A percentile compares a stretch with the other conserved stretches of the same genome.
Conservation (phyloP, 2,329 filamentous ascomycete species). For the Davidsoniella neocaledoniae region DNA sequence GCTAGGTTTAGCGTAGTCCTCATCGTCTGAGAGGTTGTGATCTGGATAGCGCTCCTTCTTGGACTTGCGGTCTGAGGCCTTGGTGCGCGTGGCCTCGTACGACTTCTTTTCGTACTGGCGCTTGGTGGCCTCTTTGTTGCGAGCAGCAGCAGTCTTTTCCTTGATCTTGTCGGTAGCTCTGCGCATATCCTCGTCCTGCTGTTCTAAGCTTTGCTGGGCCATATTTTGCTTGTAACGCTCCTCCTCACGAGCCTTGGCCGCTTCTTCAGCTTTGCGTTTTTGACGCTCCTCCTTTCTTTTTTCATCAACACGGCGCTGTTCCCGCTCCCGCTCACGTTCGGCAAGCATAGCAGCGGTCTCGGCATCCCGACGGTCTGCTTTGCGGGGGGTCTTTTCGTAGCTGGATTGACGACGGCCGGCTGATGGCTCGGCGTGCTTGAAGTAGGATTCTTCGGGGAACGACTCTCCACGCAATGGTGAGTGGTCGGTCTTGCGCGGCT, state of each 20-base stretch:
- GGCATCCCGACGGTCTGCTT: not conserved
- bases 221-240: conserved; percentile 23
- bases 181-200: conserved; percentile 19
- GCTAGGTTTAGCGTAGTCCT: not conserved
- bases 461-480: not conserved
- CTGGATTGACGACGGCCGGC: not conserved
- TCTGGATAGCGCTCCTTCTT: not conserved
- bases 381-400: conserved; percentile 6
- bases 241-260: conserved; percentile 23
- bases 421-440: not conserved
- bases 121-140: conserved; percentile 19
- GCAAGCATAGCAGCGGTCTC: not conserved
- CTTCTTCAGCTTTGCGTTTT: conserved; percentile 16
- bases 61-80: not conserved
- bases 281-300: conserved; percentile 21
- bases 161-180: conserved; percentile 21
- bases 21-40: not conserved
- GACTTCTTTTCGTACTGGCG: not conserved
- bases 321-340: conserved; percentile 3
- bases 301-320: conserved; percentile 15
- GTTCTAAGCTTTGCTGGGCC: conserved; percentile 20
- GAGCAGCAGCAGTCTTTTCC: conserved; percentile 12
- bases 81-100: not conserved
- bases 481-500: not conserved
- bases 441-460: not conserved